Conservation (phyloP, 345 rosid genomes). For the Pelargonium nanum region DNA sequence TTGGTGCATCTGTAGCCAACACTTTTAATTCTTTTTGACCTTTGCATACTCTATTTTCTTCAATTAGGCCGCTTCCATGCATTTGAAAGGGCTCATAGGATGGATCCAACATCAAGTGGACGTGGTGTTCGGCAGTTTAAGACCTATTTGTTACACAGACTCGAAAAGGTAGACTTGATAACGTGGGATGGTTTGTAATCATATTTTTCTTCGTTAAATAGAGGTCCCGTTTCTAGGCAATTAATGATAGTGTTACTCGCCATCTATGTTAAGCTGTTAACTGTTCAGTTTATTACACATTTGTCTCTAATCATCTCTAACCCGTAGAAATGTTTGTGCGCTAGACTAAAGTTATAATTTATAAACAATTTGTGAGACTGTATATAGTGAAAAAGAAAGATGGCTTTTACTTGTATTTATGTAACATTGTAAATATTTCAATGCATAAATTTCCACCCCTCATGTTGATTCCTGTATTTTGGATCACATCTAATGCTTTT, state of each 20-base stretch:
- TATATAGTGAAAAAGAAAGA: no score
- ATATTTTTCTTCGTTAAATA: neutral
- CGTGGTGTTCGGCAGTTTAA: constrained; percentile 90
- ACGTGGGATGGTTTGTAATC: neutral
- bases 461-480: no score
- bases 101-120: constrained; percentile 58
- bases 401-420: no score
- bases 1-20: neutral
- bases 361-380: no score
- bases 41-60: neutral
- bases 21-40: neutral
- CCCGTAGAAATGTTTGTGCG: neutral
- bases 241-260: constrained; percentile 1
- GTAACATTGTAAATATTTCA: no score
- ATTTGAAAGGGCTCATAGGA: constrained; percentile 71
- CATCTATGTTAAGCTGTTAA: neutral
- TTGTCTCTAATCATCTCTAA: neutral
- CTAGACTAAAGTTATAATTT: no score
- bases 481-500: no score
- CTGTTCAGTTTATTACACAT: neutral
- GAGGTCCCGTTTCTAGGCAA: neutral
- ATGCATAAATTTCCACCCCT: no score
- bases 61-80: constrained; percentile 85
- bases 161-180: constrained; percentile 52
- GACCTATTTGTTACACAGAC: constrained; percentile 70